Base-by-base conservation (phyloP, 75 land plant genomes). In the Pseudotsuga menziesii region DNA sequence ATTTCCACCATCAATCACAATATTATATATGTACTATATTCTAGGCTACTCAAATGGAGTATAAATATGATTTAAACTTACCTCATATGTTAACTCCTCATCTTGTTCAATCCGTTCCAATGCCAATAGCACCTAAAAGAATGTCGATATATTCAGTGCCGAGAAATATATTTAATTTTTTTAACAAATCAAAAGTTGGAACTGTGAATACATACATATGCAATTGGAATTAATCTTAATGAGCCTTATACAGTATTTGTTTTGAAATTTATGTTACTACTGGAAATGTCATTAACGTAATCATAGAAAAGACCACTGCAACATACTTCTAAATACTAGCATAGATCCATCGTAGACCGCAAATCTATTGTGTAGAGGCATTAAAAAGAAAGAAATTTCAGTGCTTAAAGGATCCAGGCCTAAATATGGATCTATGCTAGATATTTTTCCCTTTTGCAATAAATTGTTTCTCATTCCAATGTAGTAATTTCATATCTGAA, bases 51-150 rank as follows among this genome's bases (percentile, higher is more conserved):
- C 4, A 29, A 73, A 26, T 56, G 32, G 3, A 73, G 16, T 23
- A 41, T 52, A 20, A 73, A 54, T 26, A 25, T 48, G 61, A 73
- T 54, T 48, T 16, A 39, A 76, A 19, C 12, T 26, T 73, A 91
- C 93, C 90, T 91, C 93, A 82, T 80, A 80, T 16, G 88, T 74
- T 17, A 88, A 35, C 71, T 88, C 90, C 74, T 82, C 88, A 77
- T 86, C 81, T 66, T 91, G 88, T 64, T 81, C 88, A 81, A 91
- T 88, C 22, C 88, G 79, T 58, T 88, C 93, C 27, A 91, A 74
- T 29, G 88, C 90, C 64, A 86, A 73, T 48, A 90, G 59, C n/a
- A 90, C 85, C 92, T 90, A 82, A 60, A 69, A 58, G 4, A 74
- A 74, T 48, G 64, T 52, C 2, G 9, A 74, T 8, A 74, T 15